Evolutionary conservation across 345 rosid genomes (phyloP).

Genomic region (Linum trigynum): DNA sequence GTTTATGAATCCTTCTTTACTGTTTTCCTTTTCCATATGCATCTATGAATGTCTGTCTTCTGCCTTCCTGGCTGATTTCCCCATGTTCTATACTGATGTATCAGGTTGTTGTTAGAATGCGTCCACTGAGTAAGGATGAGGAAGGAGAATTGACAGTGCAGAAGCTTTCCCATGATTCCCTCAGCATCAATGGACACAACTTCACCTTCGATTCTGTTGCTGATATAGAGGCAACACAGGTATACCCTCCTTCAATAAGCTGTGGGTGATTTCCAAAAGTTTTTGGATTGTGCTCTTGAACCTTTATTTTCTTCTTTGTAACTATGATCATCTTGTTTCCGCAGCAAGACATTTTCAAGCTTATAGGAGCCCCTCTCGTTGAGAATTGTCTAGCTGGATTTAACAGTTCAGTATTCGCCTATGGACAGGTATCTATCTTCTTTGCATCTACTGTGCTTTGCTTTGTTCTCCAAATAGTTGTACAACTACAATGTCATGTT

Average conservation of each 20-base stretch:
- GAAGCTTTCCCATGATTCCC: slow-evolving; percentile 49
- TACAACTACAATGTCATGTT: background rate
- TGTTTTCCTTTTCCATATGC: background rate
- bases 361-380: slow-evolving; percentile 80
- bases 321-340: background rate
- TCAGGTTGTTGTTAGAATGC: slow-evolving; percentile 84
- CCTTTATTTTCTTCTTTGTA: background rate
- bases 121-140: slow-evolving; percentile 66
- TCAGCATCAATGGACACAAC: slow-evolving; percentile 65
- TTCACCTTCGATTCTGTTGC: slow-evolving; percentile 88
- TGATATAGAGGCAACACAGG: slow-evolving; percentile 72
- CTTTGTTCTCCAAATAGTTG: background rate
- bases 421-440: slow-evolving; percentile 66
- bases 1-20: slow-evolving; percentile 1
- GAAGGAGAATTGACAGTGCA: slow-evolving; percentile 65
- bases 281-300: background rate
- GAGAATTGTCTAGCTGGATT: slow-evolving; percentile 96
- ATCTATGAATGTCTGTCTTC: background rate
- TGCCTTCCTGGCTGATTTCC: background rate
- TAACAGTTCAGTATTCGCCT: slow-evolving; percentile 96
- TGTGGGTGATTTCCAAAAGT: no score
- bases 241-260: slow-evolving; percentile 7
- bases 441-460: background rate
- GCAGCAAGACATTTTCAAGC: slow-evolving; percentile 79
- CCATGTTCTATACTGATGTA: slow-evolving; percentile 2